Base-by-base conservation (phyloP, 23 red algal species). In the Gracilariopsis chorda region DNA sequence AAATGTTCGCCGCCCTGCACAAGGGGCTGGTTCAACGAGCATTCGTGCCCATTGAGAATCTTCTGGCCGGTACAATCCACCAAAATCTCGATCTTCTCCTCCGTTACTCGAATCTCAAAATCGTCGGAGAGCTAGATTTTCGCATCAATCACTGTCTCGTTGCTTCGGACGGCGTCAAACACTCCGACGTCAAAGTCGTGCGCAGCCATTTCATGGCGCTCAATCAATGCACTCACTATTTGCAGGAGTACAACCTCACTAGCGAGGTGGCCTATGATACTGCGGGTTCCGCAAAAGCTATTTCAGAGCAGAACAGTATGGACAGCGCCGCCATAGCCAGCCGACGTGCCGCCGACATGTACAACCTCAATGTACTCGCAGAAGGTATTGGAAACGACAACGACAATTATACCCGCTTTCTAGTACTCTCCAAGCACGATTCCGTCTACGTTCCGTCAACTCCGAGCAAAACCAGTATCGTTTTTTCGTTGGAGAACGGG, bases 321-420 rank as follows among this genome's bases (percentile, higher is more conserved):
- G 65, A 91, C 34, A 62, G 36, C 10, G 96, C 84, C 28, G 96
- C 90, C 4, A 94, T 98, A 2, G 96, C 96, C 1, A 86, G 82
- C 39, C 61, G 78, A 19, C 69, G 96, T 25, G 96, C 96, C 0
- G 96, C 91, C 16, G 72, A 94, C 46, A 83, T 95, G n/a, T 98
- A 98, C 71, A 86, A 89, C 56, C 80, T 98, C 49, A 81, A 91
- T 32, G 82, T 98, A 2, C 24, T 98, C 25, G 92, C 62, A 11
- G 88, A 94, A 44, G 96, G 90, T 35, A 95, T 98, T 32, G 89
- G 95, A 76, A 93, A 98, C 59, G 80, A 95, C 44, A 32, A 84
- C 16, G 78, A 86, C 13, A 98, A 98, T 60, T 98, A 84, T 80
- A 98, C 96, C 1, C 93, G 96, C 77, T 98, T 98, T 87, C 84